Conservation (phyloP, 768 basidiomycete genomes). For the Pisolithus tinctorius region DNA sequence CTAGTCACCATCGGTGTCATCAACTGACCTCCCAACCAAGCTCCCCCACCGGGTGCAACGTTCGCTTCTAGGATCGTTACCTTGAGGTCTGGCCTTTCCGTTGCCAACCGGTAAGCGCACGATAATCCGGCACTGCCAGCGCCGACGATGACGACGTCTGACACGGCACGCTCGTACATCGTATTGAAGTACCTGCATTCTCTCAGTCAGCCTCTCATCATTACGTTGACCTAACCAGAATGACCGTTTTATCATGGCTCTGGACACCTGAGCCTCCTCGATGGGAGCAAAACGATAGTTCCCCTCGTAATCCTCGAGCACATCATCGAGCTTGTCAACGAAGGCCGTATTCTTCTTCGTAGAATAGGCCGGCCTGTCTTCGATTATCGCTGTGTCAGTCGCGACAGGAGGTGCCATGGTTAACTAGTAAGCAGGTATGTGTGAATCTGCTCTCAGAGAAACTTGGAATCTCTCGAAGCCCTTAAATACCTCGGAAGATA, state of each 20-base stretch:
- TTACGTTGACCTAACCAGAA: neutral
- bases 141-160: conserved; percentile 73
- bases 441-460: too few species aligned
- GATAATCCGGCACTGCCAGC: conserved; percentile 65
- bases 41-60: conserved; percentile 74
- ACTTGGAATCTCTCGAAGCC: too few species aligned
- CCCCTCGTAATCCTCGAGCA: conserved; percentile 43
- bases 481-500: neutral
- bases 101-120: conserved; percentile 69
- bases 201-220: conserved; percentile 1
- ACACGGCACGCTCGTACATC: conserved; percentile 69
- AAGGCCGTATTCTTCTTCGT: conserved; percentile 17
- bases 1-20: conserved; percentile 68
- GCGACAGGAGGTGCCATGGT: conserved; percentile 35
- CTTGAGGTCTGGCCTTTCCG: conserved; percentile 59
- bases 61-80: conserved; percentile 65
- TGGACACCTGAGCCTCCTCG: conserved; percentile 67
- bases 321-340: conserved; percentile 10
- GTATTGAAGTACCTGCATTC: conserved; percentile 58
- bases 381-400: conserved; percentile 17
- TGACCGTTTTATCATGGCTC: conserved; percentile 73
- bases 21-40: conserved; percentile 73
- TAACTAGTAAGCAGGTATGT: neutral
- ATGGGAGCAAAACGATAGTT: conserved; percentile 66
- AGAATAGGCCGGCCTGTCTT: conserved; percentile 13